Evolutionary conservation across 2,329 filamentous ascomycete genomes (phyloP).

Genomic region (Tricladium varicosporioides): DNA sequence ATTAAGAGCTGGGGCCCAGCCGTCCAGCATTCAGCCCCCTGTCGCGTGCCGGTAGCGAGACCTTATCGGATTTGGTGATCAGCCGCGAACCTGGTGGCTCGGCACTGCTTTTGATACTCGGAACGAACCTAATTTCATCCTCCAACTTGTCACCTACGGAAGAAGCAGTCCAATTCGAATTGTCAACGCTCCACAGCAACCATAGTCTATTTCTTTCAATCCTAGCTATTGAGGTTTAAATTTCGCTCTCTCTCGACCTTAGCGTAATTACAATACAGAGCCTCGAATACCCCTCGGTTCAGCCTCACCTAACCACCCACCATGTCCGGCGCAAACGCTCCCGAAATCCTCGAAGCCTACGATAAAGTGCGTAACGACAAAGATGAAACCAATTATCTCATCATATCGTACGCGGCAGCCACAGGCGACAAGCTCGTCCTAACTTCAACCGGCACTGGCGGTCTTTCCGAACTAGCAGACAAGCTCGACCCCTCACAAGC

Average conservation of each 20-base stretch:
- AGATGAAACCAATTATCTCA: slow-evolving; percentile 63
- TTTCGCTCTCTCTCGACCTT: no score
- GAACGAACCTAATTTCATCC: slow-evolving; percentile 6
- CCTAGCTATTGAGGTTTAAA: no score
- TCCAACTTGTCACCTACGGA: background rate
- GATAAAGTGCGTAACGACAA: slow-evolving; percentile 67
- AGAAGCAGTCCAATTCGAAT: background rate
- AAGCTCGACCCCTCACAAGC: slow-evolving; percentile 47
- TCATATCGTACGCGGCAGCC: slow-evolving; percentile 58
- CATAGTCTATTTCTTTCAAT: no score
- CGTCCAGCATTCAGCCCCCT: background rate
- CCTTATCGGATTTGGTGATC: background rate
- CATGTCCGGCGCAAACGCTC: slow-evolving; percentile 56
- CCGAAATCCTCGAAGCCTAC: slow-evolving; percentile 63
- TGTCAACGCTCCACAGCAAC: background rate
- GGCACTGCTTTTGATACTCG: background rate
- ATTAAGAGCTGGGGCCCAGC: background rate
- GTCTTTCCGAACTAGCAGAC: slow-evolving; percentile 55
- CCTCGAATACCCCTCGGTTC: background rate
- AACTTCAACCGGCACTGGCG: slow-evolving; percentile 57
- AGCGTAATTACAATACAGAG: background rate
- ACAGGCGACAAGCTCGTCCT: slow-evolving; percentile 57
- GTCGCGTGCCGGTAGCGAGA: background rate
- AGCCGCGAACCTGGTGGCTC: background rate
- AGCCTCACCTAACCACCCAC: slow-evolving; percentile 6